Evolutionary conservation across 345 rosid species (phyloP).

Genomic region (Anacardium occidentale): DNA sequence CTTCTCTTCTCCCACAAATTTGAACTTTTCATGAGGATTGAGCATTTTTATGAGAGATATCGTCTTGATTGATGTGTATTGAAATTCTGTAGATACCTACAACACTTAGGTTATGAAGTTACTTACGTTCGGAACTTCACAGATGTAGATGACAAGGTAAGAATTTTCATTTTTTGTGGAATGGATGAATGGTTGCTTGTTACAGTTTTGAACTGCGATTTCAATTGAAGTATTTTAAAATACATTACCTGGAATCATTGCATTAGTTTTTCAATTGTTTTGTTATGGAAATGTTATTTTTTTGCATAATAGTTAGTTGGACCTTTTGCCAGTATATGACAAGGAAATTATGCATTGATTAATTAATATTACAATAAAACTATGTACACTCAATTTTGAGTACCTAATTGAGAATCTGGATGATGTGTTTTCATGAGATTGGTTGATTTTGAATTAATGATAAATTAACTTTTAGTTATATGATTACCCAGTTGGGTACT

Average conservation of each 20-base stretch:
- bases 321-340: neutral
- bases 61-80: constrained; percentile 9
- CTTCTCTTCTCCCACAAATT: neutral
- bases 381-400: no score
- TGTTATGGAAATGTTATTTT: neutral
- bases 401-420: no score
- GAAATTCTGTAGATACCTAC: constrained; percentile 58
- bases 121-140: constrained; percentile 82
- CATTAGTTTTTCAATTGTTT: neutral
- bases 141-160: constrained; percentile 91
- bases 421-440: no score
- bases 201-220: neutral
- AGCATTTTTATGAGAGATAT: neutral
- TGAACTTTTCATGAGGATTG: neutral
- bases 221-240: neutral
- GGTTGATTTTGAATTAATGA: no score
- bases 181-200: neutral
- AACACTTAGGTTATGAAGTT: constrained; percentile 68
- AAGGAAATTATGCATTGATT: neutral
- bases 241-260: neutral
- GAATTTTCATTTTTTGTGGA: constrained; percentile 7
- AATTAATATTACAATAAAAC: no score
- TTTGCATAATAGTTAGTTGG: neutral
- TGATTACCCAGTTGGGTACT: no score
- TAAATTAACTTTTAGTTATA: no score